A percentile compares a stretch with the other conserved stretches of the same genome.
Evolutionary conservation across 345 rosid species (phyloP).

Genomic region (Trapa incisa): DNA sequence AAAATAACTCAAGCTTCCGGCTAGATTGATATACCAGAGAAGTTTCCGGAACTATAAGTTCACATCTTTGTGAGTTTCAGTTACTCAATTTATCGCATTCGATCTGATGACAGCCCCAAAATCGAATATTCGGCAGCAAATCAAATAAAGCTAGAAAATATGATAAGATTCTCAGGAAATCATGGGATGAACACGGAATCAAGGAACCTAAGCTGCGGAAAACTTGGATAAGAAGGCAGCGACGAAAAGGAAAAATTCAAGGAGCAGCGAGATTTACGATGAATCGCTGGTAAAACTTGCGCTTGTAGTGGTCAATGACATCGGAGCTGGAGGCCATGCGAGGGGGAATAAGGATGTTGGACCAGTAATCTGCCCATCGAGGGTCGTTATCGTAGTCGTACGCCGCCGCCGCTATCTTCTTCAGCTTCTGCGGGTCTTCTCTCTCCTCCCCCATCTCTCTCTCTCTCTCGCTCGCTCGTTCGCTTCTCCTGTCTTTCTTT

Average conservation of each 20-base stretch:
- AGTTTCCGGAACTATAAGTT: background rate
- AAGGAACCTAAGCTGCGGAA: background rate
- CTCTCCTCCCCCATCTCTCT: slow-evolving; percentile 50
- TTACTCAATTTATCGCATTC: background rate
- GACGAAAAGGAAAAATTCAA: background rate
- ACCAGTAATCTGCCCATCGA: slow-evolving; percentile 89
- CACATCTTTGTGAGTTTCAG: background rate
- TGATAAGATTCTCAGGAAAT: background rate
- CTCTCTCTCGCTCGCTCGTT: slow-evolving; percentile 8
- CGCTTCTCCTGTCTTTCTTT: background rate
- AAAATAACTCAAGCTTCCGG: background rate
- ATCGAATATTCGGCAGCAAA: background rate
- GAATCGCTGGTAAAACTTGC: slow-evolving; percentile 93
- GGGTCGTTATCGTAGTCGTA: slow-evolving; percentile 84
- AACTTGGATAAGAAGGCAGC: background rate
- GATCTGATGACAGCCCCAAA: background rate
- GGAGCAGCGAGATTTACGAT: slow-evolving; percentile 27
- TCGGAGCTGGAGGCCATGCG: slow-evolving; percentile 82
- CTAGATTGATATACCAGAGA: background rate
- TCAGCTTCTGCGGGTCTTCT: slow-evolving; percentile 78
- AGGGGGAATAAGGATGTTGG: slow-evolving; percentile 84
- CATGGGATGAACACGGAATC: background rate
- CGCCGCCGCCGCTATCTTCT: slow-evolving; percentile 66
- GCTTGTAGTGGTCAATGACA: slow-evolving; percentile 77
- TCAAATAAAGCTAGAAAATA: background rate